These are phyloP conservation scores for Raphanus raphanistrum DNA, from an alignment of 345 rosid species.

Conservation along the genomic window DNA sequence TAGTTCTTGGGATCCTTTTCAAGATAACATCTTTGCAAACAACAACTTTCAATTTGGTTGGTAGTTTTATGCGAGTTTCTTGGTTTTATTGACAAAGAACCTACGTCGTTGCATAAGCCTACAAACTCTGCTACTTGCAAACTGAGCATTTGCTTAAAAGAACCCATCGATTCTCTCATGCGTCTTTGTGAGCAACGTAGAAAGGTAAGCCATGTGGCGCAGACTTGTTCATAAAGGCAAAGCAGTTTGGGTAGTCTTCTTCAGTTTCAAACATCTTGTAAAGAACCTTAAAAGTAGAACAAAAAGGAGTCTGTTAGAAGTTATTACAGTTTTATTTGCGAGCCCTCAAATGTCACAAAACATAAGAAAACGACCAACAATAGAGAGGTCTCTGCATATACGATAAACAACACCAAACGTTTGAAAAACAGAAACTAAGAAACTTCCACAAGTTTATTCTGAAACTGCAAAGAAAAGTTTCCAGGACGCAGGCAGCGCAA, in stretches of 20 bases:
- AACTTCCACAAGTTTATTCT: slow-evolving; percentile 16
- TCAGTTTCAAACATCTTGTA: slow-evolving; percentile 45
- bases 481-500: background rate
- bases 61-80: no score
- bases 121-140: no score
- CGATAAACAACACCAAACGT: slow-evolving; percentile 20
- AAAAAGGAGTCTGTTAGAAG: background rate
- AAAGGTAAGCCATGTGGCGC: slow-evolving; percentile 76
- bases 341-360: slow-evolving; percentile 13
- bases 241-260: slow-evolving; percentile 3
- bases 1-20: slow-evolving; percentile 61
- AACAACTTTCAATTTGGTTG: slow-evolving; percentile 49
- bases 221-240: slow-evolving; percentile 63
- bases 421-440: background rate
- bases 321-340: slow-evolving; percentile 16
- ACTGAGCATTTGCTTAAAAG: no score
- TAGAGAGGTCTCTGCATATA: slow-evolving; percentile 6
- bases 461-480: slow-evolving; percentile 26
- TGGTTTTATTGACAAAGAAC: no score
- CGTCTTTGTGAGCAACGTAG: slow-evolving; percentile 26
- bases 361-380: slow-evolving; percentile 16
- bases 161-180: no score
- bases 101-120: no score
- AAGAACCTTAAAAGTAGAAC: background rate
- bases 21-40: slow-evolving; percentile 73